Conservation (phyloP, 1,139 yeast species). For the Hyphopichia wangnamkhiaoensis region DNA sequence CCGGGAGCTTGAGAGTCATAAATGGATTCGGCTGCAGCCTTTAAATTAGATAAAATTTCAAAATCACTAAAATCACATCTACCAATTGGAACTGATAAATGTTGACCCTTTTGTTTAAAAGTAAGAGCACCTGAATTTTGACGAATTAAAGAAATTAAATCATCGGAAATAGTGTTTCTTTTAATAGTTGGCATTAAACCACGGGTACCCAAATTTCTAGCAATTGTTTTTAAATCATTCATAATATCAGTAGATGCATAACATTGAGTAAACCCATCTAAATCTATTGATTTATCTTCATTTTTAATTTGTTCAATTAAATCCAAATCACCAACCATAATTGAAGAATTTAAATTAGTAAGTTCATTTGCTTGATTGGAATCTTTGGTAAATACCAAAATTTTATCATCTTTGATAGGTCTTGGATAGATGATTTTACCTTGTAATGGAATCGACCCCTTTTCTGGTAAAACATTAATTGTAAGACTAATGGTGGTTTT, state of each 20-base stretch:
- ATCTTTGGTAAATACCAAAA: slow-evolving; percentile 68
- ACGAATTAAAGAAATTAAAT: slow-evolving; percentile 47
- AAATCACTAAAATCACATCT: slow-evolving; percentile 76
- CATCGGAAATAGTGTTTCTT: slow-evolving; percentile 83
- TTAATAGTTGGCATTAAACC: slow-evolving; percentile 88
- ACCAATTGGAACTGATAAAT: slow-evolving; percentile 71
- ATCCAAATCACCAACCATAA: slow-evolving; percentile 67
- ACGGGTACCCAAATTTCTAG: slow-evolving; percentile 80
- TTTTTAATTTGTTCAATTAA: slow-evolving; percentile 61
- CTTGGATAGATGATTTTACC: slow-evolving; percentile 81
- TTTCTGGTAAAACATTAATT: slow-evolving; percentile 70
- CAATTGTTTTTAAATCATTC: slow-evolving; percentile 61
- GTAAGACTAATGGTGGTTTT: slow-evolving; percentile 71
- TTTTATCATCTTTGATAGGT: slow-evolving; percentile 63
- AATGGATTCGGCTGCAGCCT: slow-evolving; percentile 68
- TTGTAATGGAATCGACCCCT: slow-evolving; percentile 72
- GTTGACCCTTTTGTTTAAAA: slow-evolving; percentile 67
- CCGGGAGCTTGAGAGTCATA: slow-evolving; percentile 58
- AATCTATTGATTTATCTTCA: slow-evolving; percentile 43
- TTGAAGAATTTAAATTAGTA: slow-evolving; percentile 47
- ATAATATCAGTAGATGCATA: slow-evolving; percentile 85
- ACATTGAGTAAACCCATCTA: slow-evolving; percentile 69
- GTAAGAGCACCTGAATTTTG: slow-evolving; percentile 67
- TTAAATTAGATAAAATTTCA: slow-evolving; percentile 72
- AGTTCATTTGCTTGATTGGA: slow-evolving; percentile 51